Conservation (phyloP, 1,284 basidiomycete genomes). For the Marasmius tenuissimus region DNA sequence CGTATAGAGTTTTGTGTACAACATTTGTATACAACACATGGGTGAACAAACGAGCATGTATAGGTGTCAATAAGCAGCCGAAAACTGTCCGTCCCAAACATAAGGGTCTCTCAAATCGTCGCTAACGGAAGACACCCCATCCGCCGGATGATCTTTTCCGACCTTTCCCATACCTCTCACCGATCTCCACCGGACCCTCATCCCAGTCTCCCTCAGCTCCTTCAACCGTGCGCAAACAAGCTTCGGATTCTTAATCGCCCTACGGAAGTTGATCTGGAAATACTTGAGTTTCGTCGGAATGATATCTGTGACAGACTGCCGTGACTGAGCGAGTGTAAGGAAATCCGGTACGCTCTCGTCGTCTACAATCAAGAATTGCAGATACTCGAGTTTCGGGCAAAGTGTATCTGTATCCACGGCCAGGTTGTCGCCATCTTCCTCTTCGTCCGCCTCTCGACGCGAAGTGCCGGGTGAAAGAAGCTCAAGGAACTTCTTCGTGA, state of each 20-base stretch:
- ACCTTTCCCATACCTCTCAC: constrained; percentile 21
- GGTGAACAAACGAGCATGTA: too few relatives aligned
- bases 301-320: too few relatives aligned
- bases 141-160: too few relatives aligned
- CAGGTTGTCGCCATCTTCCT: neutral
- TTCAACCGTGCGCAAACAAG: neutral
- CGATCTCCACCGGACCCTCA: neutral
- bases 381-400: neutral
- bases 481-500: neutral
- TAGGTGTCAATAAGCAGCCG: too few relatives aligned
- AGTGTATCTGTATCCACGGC: neutral
- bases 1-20: too few relatives aligned
- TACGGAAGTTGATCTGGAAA: neutral
- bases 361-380: neutral
- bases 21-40: too few relatives aligned
- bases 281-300: neutral
- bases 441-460: neutral
- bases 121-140: too few relatives aligned
- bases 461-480: neutral
- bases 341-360: neutral
- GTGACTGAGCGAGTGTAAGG: neutral
- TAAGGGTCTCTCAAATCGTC: too few relatives aligned
- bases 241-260: neutral
- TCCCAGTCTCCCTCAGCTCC: neutral
- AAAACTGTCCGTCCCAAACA: too few relatives aligned